Percentiles rank a stretch among this genome's conserved stretches.
phyloP scores from a whole-genome alignment of 495 filamentous ascomycete genomes.

The Podospora conica region DNA sequence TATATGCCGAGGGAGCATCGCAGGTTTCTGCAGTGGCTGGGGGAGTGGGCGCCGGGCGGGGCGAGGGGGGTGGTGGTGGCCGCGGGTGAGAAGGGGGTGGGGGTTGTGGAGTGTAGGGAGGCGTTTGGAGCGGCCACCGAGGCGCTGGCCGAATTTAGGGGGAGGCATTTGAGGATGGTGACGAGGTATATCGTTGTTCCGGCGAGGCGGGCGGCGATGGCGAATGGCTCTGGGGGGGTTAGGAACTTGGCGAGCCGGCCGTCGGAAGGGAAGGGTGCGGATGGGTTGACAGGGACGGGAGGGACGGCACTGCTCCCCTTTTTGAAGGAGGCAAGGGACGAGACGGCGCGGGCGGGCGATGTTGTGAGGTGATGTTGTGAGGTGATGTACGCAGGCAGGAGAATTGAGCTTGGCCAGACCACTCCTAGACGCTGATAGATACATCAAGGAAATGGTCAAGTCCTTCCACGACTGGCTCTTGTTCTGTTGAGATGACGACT shows the following conservation, averaged over 20 bases:
- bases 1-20: constrained; percentile 92
- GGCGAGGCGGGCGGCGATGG: constrained; percentile 26
- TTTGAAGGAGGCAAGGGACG: constrained; percentile 88
- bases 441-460: background rate
- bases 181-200: constrained; percentile 86
- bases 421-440: background rate
- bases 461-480: background rate
- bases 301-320: constrained; percentile 91
- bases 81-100: constrained; percentile 36
- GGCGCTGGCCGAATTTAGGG: constrained; percentile 74
- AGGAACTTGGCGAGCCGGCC: constrained; percentile 60
- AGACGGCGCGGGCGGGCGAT: constrained; percentile 46
- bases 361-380: constrained; percentile 1
- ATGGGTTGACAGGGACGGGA: constrained; percentile 75
- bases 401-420: background rate
- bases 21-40: constrained; percentile 69
- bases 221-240: background rate
- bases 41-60: constrained; percentile 39
- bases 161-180: constrained; percentile 89
- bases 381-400: too few species aligned
- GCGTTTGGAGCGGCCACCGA: constrained; percentile 77
- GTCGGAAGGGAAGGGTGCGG: constrained; percentile 24
- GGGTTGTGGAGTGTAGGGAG: constrained; percentile 47
- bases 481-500: background rate
- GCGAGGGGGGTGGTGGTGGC: constrained; percentile 14